Conservation (phyloP, 495 filamentous ascomycete species). For the Aspergillus saccharolyticus region DNA sequence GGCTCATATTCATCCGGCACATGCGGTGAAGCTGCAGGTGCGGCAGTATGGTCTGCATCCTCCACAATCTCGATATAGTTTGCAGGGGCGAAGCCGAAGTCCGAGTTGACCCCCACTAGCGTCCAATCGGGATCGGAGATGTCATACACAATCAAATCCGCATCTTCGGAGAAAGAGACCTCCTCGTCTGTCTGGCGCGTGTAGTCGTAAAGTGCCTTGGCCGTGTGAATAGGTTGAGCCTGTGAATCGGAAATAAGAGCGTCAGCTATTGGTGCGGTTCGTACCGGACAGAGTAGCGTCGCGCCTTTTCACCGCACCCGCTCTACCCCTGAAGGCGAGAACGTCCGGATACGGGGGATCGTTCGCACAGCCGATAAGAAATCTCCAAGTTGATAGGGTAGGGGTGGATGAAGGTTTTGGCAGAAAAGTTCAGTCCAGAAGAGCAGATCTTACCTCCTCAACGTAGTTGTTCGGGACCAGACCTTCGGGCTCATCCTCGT, state of each 20-base stretch:
- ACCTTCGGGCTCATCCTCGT: conserved; percentile 91
- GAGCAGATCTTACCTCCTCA: conserved; percentile 68
- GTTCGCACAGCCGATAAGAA: neutral
- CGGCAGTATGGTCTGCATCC: conserved; percentile 21
- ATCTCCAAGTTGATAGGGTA: neutral
- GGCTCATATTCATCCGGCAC: conserved; percentile 4
- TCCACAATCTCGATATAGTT: conserved; percentile 83
- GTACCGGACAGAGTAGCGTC: conserved; percentile 9
- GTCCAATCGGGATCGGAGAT: conserved; percentile 94
- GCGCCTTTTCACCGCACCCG: neutral
- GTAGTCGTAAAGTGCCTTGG: conserved; percentile 92
- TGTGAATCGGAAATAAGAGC: conserved; percentile 25
- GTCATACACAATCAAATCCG: conserved; percentile 78
- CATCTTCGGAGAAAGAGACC: conserved; percentile 90
- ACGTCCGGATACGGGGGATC: neutral
- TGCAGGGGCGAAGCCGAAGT: conserved; percentile 93
- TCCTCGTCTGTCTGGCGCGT: conserved; percentile 96
- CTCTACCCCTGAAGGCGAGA: conserved; percentile 15
- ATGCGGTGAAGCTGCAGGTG: conserved; percentile 26
- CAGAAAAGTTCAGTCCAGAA: neutral
- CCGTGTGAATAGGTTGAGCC: conserved; percentile 67
- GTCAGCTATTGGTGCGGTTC: conserved; percentile 6
- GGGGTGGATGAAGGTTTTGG: neutral
- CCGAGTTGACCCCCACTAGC: conserved; percentile 74
- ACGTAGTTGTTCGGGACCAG: conserved; percentile 95